Evolutionary conservation across 192 early-diverging fungal species (phyloP).

Genomic region (Cetraspora pellucida): DNA sequence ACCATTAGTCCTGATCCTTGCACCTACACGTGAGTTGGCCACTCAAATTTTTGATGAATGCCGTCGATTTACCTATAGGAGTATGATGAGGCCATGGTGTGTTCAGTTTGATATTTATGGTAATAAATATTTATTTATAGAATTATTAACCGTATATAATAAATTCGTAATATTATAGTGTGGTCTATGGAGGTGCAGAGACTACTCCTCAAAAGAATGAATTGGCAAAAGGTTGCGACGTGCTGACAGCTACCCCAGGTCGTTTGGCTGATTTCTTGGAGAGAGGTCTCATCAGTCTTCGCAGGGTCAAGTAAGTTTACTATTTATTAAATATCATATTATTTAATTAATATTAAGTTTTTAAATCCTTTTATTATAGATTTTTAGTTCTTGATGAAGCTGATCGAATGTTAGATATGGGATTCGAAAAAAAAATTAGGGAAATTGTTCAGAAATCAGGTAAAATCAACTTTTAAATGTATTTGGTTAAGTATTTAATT

Average conservation of each 20-base stretch:
- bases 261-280: slow-evolving; percentile 90
- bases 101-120: slow-evolving; percentile 35
- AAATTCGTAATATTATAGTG: slow-evolving; percentile 51
- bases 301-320: slow-evolving; percentile 71
- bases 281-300: slow-evolving; percentile 73
- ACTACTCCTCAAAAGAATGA: slow-evolving; percentile 73
- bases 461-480: neutral
- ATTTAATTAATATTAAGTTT: neutral
- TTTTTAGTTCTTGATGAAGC: slow-evolving; percentile 80
- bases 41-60: slow-evolving; percentile 84
- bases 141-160: neutral
- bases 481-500: neutral
- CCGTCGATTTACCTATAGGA: slow-evolving; percentile 52
- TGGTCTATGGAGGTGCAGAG: slow-evolving; percentile 92
- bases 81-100: slow-evolving; percentile 55
- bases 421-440: slow-evolving; percentile 93
- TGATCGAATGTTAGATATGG: slow-evolving; percentile 98
- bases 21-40: slow-evolving; percentile 82
- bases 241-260: slow-evolving; percentile 94
- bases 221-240: slow-evolving; percentile 84
- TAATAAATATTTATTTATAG: neutral
- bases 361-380: slow-evolving; percentile 30
- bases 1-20: slow-evolving; percentile 70
- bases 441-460: slow-evolving; percentile 68
- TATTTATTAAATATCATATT: neutral